phyloP scores from a whole-genome alignment of 192 early-diverging fungal genomes.

The Gigaspora rosea region DNA sequence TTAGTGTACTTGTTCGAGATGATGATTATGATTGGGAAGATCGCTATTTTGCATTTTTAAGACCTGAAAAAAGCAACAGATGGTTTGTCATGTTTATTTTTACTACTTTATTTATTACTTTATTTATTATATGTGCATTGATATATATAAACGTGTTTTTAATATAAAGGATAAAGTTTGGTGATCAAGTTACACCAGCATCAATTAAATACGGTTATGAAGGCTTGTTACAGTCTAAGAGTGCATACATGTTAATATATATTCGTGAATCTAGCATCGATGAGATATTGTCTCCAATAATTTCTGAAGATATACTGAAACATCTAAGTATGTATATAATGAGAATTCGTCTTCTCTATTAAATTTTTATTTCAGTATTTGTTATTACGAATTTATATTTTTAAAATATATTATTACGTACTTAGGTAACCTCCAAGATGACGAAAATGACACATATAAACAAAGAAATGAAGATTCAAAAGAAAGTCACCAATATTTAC shows the following conservation, averaged over 20 bases:
- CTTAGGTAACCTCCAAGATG: too few species aligned
- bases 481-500: conserved; percentile 69
- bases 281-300: conserved; percentile 66
- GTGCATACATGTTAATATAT: conserved; percentile 99
- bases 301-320: conserved; percentile 73
- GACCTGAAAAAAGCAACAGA: conserved; percentile 72
- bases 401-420: too few species aligned
- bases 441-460: too few species aligned
- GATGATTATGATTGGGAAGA: conserved; percentile 84
- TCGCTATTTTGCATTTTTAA: conserved; percentile 91
- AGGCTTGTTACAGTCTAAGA: conserved; percentile 85
- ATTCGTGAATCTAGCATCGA: conserved; percentile 78
- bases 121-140: not conserved
- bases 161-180: conserved; percentile 71
- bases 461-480: conserved; percentile 54
- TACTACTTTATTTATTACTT: not conserved
- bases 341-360: not conserved
- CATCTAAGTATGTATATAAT: conserved; percentile 60
- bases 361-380: conserved; percentile 5
- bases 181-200: conserved; percentile 88
- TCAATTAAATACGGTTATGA: conserved; percentile 95
- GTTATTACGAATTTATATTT: too few species aligned
- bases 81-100: conserved; percentile 53
- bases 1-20: conserved; percentile 89
- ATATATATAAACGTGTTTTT: not conserved